A percentile compares a stretch with the other conserved stretches of the same genome.
These are phyloP conservation scores for Cladobotryum mycophilum DNA, from an alignment of 2,329 filamentous ascomycete genomes.

Conservation along the genomic window DNA sequence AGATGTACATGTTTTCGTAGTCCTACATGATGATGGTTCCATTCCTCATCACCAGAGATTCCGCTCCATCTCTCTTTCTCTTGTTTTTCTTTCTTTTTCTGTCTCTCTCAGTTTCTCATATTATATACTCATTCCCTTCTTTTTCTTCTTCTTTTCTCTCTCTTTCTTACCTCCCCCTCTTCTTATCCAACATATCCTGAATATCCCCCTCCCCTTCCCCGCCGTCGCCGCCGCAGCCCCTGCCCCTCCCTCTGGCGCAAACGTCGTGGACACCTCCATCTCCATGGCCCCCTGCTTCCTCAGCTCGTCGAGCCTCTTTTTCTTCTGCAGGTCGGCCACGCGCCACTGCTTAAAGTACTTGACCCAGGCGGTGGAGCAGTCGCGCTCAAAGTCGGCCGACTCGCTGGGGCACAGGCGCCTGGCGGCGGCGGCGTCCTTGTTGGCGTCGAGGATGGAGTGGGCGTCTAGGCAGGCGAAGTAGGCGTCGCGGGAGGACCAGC, in stretches of 20 bases:
- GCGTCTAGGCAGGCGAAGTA: slow-evolving; percentile 87
- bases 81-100: not conserved
- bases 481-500: slow-evolving; percentile 83
- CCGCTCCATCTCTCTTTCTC: no score
- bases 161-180: slow-evolving; percentile 20
- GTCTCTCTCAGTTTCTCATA: not conserved
- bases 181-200: slow-evolving; percentile 34
- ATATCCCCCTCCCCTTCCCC: slow-evolving; percentile 31
- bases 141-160: not conserved
- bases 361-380: slow-evolving; percentile 90
- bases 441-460: slow-evolving; percentile 68
- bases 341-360: slow-evolving; percentile 97
- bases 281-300: slow-evolving; percentile 64
- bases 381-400: slow-evolving; percentile 62
- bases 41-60: no score
- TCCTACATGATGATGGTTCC: no score
- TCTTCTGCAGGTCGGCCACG: slow-evolving; percentile 85
- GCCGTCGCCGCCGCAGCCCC: slow-evolving; percentile 17
- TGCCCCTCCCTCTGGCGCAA: slow-evolving; percentile 29
- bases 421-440: slow-evolving; percentile 36
- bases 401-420: slow-evolving; percentile 35
- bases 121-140: not conserved
- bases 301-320: slow-evolving; percentile 69
- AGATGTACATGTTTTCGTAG: no score
- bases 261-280: slow-evolving; percentile 40